A percentile compares a stretch with the other conserved stretches of the same genome.
phyloP scores from a whole-genome alignment of 108 stramenopile genomes.

The Cyclotella choctawhatcheeana region DNA sequence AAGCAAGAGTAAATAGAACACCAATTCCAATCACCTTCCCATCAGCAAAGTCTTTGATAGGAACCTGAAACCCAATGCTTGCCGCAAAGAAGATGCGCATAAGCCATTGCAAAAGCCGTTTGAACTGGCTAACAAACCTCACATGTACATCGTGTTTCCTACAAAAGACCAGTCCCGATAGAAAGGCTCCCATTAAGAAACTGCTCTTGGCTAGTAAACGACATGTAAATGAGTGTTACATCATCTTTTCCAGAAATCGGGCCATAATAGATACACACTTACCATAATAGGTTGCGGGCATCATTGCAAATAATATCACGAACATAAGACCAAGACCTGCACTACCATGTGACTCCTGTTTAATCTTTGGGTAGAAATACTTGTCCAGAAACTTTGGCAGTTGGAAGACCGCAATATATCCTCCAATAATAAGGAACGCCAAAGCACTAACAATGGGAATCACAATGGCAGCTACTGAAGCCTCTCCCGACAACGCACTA shows the following conservation, averaged over 20 bases:
- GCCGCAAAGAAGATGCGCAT: slow-evolving; percentile 91
- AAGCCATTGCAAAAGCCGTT: slow-evolving; percentile 82
- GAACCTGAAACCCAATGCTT: slow-evolving; percentile 79
- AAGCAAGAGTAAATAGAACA: slow-evolving; percentile 62
- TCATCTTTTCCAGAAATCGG: too few relatives aligned
- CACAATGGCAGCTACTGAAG: slow-evolving; percentile 53
- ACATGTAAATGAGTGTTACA: too few relatives aligned
- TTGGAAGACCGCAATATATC: slow-evolving; percentile 66
- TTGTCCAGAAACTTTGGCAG: slow-evolving; percentile 58
- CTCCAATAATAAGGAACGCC: slow-evolving; percentile 72
- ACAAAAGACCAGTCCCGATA: slow-evolving; percentile 84
- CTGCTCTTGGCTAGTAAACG: slow-evolving; percentile 70
- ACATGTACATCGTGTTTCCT: slow-evolving; percentile 61
- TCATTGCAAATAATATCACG: slow-evolving; percentile 53
- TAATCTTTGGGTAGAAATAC: slow-evolving; percentile 44
- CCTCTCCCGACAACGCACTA: slow-evolving; percentile 59
- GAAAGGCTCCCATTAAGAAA: slow-evolving; percentile 60
- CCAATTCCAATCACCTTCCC: slow-evolving; percentile 73
- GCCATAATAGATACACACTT: too few relatives aligned
- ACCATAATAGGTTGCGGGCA: slow-evolving; percentile 61
- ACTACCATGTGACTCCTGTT: slow-evolving; percentile 44
- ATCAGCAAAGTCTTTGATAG: slow-evolving; percentile 70
- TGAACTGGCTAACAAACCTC: slow-evolving; percentile 77
- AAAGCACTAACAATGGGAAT: slow-evolving; percentile 75
- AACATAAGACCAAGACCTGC: slow-evolving; percentile 64